phyloP scores from a whole-genome alignment of 192 early-diverging fungal species.

The Podila epicladia region DNA sequence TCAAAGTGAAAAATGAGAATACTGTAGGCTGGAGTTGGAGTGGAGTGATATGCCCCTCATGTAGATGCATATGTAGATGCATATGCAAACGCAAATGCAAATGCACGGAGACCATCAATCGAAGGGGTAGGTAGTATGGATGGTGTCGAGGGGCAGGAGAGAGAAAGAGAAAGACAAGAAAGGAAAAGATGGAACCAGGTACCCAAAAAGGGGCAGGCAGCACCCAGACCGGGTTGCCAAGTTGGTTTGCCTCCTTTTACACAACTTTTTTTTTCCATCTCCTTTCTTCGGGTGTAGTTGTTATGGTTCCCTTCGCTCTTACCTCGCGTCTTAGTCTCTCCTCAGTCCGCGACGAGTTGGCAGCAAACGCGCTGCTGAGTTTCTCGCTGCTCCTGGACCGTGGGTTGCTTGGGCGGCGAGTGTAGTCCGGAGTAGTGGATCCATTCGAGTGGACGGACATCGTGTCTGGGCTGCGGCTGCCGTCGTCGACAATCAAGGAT shows the following conservation, averaged over 20 bases:
- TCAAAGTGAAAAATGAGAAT: not conserved
- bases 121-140: too few species aligned
- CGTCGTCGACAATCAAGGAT: slow-evolving; percentile 36
- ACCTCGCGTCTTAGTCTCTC: slow-evolving; percentile 42
- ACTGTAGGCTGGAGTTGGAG: not conserved
- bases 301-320: not conserved
- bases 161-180: too few species aligned
- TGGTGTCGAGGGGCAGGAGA: too few species aligned
- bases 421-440: slow-evolving; percentile 29
- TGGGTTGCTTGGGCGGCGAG: not conserved
- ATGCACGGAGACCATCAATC: too few species aligned
- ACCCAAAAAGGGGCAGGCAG: too few species aligned
- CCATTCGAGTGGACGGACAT: slow-evolving; percentile 43
- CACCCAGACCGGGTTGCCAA: too few species aligned
- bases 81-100: too few species aligned
- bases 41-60: not conserved
- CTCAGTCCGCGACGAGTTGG: slow-evolving; percentile 23
- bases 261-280: too few species aligned
- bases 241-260: too few species aligned
- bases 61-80: too few species aligned
- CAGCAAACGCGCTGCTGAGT: slow-evolving; percentile 8
- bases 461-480: slow-evolving; percentile 11
- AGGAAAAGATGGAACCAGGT: too few species aligned
- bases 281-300: too few species aligned
- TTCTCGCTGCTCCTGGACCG: slow-evolving; percentile 45